phyloP scores from a whole-genome alignment of 768 basidiomycete genomes.

The Boletus patriciae region DNA sequence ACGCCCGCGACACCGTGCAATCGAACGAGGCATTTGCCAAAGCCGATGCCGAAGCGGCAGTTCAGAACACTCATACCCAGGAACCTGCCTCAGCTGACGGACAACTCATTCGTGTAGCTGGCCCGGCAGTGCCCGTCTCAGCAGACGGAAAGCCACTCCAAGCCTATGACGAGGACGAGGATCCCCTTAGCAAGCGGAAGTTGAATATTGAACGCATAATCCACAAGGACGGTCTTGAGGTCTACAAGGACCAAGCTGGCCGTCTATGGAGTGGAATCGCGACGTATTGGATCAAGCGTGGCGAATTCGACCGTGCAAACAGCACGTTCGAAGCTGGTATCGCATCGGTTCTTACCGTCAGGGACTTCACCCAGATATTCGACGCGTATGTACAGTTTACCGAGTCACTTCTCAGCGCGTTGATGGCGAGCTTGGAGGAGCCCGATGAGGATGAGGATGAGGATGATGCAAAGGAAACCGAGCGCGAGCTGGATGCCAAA shows the following conservation, averaged over 20 bases:
- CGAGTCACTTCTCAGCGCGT: constrained; percentile 81
- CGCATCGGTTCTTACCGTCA: constrained; percentile 80
- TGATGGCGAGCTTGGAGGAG: constrained; percentile 84
- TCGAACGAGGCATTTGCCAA: constrained; percentile 53
- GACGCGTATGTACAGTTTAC: constrained; percentile 95
- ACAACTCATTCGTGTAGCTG: constrained; percentile 69
- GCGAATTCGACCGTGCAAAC: constrained; percentile 90
- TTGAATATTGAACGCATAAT: constrained; percentile 89
- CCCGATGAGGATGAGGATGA: constrained; percentile 79
- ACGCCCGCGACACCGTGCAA: constrained; percentile 68
- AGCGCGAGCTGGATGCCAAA: constrained; percentile 78
- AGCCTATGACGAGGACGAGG: constrained; percentile 79
- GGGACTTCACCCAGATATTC: constrained; percentile 98
- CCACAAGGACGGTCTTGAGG: constrained; percentile 75
- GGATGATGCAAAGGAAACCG: constrained; percentile 72
- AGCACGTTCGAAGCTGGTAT: constrained; percentile 87
- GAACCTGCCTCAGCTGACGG: constrained; percentile 54
- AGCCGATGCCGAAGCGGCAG: constrained; percentile 46
- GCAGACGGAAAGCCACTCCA: constrained; percentile 50
- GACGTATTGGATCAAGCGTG: constrained; percentile 98
- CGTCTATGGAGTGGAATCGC: constrained; percentile 94
- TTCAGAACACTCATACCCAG: constrained; percentile 27
- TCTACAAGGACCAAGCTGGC: constrained; percentile 97
- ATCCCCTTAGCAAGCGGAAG: constrained; percentile 64
- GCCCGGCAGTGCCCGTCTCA: constrained; percentile 55